A percentile compares a stretch with the other conserved stretches of the same genome.
Evolutionary conservation across 768 basidiomycete species (phyloP).

Genomic region (Suillus tomentosus): DNA sequence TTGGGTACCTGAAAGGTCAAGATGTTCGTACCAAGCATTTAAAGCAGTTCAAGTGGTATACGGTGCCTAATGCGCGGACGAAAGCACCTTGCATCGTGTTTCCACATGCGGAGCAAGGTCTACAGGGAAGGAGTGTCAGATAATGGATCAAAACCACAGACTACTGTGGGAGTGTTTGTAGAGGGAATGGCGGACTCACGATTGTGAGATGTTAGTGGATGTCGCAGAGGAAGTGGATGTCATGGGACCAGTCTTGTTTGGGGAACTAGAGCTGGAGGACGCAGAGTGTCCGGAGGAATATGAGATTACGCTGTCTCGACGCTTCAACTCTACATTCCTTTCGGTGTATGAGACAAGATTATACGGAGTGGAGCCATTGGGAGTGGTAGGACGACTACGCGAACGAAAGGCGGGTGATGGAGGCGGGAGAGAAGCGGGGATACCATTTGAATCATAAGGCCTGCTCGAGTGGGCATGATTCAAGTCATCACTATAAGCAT

Average conservation of each 20-base stretch:
- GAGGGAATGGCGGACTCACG: slow-evolving; percentile 46
- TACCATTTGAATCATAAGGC: slow-evolving; percentile 15
- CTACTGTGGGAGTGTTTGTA: slow-evolving; percentile 1
- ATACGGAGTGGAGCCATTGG: slow-evolving; percentile 50
- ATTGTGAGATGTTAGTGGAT: slow-evolving; percentile 55
- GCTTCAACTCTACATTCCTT: slow-evolving; percentile 49
- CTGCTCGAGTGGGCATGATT: slow-evolving; percentile 45
- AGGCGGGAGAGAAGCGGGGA: slow-evolving; percentile 38
- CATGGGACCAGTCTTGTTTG: slow-evolving; percentile 44
- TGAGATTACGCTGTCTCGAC: slow-evolving; percentile 49
- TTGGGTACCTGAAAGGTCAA: not conserved
- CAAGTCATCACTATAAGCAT: slow-evolving; percentile 70
- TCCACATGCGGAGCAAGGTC: slow-evolving; percentile 76
- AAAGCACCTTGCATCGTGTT: slow-evolving; percentile 92
- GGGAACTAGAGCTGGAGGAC: slow-evolving; percentile 46
- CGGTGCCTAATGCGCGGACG: slow-evolving; percentile 90
- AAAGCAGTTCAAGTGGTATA: slow-evolving; percentile 98
- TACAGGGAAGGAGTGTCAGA: slow-evolving; percentile 28
- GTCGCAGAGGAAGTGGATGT: slow-evolving; percentile 55
- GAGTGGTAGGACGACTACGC: slow-evolving; percentile 61
- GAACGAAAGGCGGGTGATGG: slow-evolving; percentile 50
- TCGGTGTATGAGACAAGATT: slow-evolving; percentile 56
- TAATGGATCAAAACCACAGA: slow-evolving; percentile 14
- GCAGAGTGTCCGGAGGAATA: slow-evolving; percentile 58
- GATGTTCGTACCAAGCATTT: slow-evolving; percentile 81